Base-by-base conservation (phyloP, 192 early-diverging fungal genomes). In the Oehlia diaphana region DNA sequence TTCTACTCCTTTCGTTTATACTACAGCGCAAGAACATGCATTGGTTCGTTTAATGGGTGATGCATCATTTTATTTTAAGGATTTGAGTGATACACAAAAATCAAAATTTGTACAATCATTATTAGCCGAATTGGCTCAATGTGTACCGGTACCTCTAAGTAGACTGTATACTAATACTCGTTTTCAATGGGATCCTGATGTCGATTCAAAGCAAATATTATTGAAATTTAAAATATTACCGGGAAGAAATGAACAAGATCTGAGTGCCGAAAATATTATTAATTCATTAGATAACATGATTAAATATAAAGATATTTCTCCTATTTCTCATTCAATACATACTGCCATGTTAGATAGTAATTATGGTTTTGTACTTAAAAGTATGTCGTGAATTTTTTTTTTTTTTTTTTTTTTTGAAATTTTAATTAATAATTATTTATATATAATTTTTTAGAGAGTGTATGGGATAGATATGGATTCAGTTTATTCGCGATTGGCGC, bases 141-240 rank as follows among this genome's bases (percentile, higher is more conserved):
- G n/a, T 49, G n/a, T 72, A 3, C 44, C 42, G 5, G 10, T 72
- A 53, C n/a, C 9, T 4, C n/a, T 3, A 14, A 13, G 4, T 49
- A 72, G 4, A 28, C 16, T 72, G 7, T 3, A 12, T 39, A 19
- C 47, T 13, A 9, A 13, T 26, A 12, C 5, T 50, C n/a, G 35
- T 3, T 50, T 4, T 47, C 71, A 72, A 50, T 72, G 71, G 71
- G 71, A 72, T 31, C 21, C 39, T 4, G 23, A 72, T 72, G 47
- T 49, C 9, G 13, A 70, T 39, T 12, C 31, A 39, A 39, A 6
- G 12, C 71, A 72, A 49, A 50, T 72, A 14, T 50, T 72, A 72
- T 72, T 72, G 50, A 72, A 72, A 31, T 50, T 72, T 50, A 23
- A 47, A 28, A 50, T 72, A 31, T 31, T 50, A 16, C 44, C 71